Base-by-base conservation (phyloP, 495 filamentous ascomycete species). In the Patellaria atrata region DNA sequence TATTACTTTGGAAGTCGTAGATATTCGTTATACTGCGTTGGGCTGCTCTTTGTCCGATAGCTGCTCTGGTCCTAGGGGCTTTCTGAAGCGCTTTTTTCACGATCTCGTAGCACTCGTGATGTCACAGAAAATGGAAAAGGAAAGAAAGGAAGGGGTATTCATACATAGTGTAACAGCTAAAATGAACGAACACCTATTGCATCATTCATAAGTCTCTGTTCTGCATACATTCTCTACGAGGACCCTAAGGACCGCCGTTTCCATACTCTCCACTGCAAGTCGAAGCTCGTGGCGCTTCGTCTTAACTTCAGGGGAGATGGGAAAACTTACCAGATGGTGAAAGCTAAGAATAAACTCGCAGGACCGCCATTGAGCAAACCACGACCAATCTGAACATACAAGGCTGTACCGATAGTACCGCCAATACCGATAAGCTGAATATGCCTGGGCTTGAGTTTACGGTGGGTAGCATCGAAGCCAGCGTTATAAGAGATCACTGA, bases 361-460 rank as follows among this genome's bases (percentile, higher is more conserved):
- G 82, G 82, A 0, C 82, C 82, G 26, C 81, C 82, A 21, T 79
- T 61, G 15, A 78, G 58, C 32, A 85, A 47, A 1, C 67, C 68
- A 14, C 57, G 60, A 12, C 81, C 82, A 35, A 89, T 84, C 41
- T 77, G 70, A 16, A 84, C 75, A 54, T 75, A 84, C 8, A 84
- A 59, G 2, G 69, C 79, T n/a, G 80, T 84, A n/a, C 80, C 79
- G 48, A 83, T 84, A 22, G 72, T 74, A 22, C 79, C 79, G 23
- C 79, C 79, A 44, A 83, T 74, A 25, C 73, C 77, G 34, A 83
- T 83, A 36, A 85, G 57, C 45, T 81, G 74, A 35, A 80, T 70
- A 50, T 82, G 77, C 29, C 77, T 62, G 13, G 73, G 67, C 35
- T 73, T 72, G 15, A 81, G 56, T 43, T 63, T 68, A 6, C 75